Conservation (phyloP, 2,329 filamentous ascomycete genomes). For the Boeremia exigua region DNA sequence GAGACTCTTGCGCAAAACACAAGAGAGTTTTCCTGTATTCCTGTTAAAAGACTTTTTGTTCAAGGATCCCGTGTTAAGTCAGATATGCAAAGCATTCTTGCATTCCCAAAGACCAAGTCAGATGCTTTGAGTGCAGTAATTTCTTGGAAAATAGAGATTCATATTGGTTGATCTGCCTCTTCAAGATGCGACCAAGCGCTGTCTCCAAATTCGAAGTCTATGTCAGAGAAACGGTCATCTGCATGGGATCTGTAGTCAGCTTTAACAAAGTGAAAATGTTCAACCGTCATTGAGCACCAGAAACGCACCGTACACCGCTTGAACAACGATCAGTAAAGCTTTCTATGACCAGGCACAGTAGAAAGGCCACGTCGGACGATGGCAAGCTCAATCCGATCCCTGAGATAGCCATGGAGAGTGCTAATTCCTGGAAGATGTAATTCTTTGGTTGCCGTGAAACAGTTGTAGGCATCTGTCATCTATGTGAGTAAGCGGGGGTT, state of each 20-base stretch:
- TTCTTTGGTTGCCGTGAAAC: not conserved
- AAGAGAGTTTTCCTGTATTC: not conserved
- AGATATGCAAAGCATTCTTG: not conserved
- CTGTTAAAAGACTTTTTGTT: not conserved
- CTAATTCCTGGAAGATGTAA: not conserved
- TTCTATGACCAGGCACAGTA: not conserved
- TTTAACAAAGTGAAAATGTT: not conserved
- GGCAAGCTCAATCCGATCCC: not conserved
- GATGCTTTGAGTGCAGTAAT: not conserved
- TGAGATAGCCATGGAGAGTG: not conserved
- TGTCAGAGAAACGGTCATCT: not conserved
- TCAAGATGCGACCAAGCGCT: not conserved
- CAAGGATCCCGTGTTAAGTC: not conserved
- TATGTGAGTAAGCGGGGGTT: not conserved
- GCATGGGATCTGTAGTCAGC: not conserved
- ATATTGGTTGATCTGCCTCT: not conserved
- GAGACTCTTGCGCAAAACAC: constrained; percentile 18
- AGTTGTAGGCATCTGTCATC: constrained; percentile 2
- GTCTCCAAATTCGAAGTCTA: not conserved
- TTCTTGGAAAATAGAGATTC: not conserved
- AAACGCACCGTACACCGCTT: not conserved
- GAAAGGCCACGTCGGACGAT: constrained; percentile 3
- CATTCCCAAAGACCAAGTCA: not conserved
- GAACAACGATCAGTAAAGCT: not conserved
- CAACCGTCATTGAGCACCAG: not conserved